Evolutionary conservation across 371 early-diverging fungal species (phyloP), one percentile per base, ranked within the genome.

Genomic region (Syncephalastrum monosporum): DNA sequence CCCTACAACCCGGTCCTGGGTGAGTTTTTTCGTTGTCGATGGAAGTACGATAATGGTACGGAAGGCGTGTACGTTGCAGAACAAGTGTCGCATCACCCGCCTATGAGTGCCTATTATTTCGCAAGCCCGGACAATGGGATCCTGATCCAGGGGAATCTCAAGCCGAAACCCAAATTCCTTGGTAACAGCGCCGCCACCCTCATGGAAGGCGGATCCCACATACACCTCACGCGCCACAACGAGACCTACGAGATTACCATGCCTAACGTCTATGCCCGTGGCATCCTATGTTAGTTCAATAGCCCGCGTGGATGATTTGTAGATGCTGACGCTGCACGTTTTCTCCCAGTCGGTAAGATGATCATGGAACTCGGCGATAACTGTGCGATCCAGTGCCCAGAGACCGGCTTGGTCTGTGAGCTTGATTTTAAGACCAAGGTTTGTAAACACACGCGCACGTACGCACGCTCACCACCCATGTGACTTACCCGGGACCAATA

Each of bases 81-180:
- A 68, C 98, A 98, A 71, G 93, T 95, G 14, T 93, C 93, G n/a
- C 98, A 98, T 71, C 98, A 97, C 65, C 98, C 98, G 29, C 98
- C 98, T 5, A 83, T 92, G 24, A 91, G 95, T 3, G 90, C 92
- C 44, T 94, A 86, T 73, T 88, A 87, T 61, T 95, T 90, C 72
- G 82, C 87, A 51, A 87, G 84, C 42, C 97, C 97, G 3, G 87
- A 92, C 46, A 87, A 93, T 65, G 82, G 88, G 49, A 71, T 97
- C 21, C 69, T 80, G 21, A 90, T 97, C 27, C 56, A 79, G 15
- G 98, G 98, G 41, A 93, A 96, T 49, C 55, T 95, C 48, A 66
- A 82, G 55, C 98, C 98, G 38, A 92, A 90, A 63, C 87, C 93
- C 17, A 89, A 88, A 55, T 97, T 96, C 64, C 81, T 91, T 29